Conservation (phyloP, 345 rosid species). For the Pugionium cornutum region DNA sequence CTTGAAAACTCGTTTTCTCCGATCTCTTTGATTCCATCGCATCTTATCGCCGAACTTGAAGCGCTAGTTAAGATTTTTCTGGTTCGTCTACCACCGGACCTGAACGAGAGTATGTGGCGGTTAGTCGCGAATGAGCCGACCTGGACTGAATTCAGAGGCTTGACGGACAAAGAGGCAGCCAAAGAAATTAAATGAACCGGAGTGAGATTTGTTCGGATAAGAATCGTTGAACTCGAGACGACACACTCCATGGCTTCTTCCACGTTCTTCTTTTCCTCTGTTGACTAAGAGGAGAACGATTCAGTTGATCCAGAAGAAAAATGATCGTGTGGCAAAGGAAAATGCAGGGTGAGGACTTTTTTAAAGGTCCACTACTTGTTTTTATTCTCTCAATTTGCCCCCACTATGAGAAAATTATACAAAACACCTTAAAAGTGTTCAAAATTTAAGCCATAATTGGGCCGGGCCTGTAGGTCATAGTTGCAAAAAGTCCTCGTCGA, state of each 20-base stretch:
- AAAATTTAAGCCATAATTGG: background rate
- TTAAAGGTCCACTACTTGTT: background rate
- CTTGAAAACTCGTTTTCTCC: slow-evolving; percentile 56
- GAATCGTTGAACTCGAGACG: slow-evolving; percentile 38
- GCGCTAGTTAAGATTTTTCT: background rate
- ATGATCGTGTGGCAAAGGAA: slow-evolving; percentile 36
- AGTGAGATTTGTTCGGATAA: slow-evolving; percentile 31
- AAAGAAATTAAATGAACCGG: slow-evolving; percentile 10
- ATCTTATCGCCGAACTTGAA: slow-evolving; percentile 34
- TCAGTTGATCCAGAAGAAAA: background rate
- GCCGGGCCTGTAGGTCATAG: background rate
- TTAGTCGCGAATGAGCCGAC: slow-evolving; percentile 22
- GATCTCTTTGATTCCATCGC: slow-evolving; percentile 58
- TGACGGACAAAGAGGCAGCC: slow-evolving; percentile 13
- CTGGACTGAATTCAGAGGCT: slow-evolving; percentile 28
- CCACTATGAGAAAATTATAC: background rate
- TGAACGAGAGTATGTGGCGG: slow-evolving; percentile 33
- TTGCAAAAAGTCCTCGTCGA: background rate
- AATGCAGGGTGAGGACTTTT: slow-evolving; percentile 2
- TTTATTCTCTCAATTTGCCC: background rate
- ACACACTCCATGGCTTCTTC: slow-evolving; percentile 40
- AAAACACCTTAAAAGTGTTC: background rate
- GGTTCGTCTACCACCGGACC: slow-evolving; percentile 19
- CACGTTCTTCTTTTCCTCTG: slow-evolving; percentile 14
- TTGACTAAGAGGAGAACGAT: slow-evolving; percentile 13